Base-by-base conservation (phyloP, 2,329 filamentous ascomycete genomes). In the Sarocladium kiliense region DNA sequence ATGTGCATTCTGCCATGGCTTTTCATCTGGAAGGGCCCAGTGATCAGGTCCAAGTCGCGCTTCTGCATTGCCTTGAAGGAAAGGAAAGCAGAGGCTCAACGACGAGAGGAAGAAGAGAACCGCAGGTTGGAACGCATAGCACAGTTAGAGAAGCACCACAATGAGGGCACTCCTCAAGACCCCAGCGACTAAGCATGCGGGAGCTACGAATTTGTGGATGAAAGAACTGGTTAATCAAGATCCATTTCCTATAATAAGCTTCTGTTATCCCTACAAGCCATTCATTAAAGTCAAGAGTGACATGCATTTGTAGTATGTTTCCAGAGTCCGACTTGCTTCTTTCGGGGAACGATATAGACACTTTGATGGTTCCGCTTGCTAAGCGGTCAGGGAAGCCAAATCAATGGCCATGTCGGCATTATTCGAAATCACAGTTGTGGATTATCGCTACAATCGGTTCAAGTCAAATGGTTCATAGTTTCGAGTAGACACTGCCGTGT, bases 51-150 rank as follows among this genome's bases (percentile, higher is more conserved):
- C 23, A 76, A 76, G 11, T 84, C 79, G 53, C 77, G 73, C 57
- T 88, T 88, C 61, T 88, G 85, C 61, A 79, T 81, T 61, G 80
- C 81, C 47, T 65, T 88, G 55, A 73, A 73, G 54, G 68, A 79
- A 65, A 68, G 72, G 56, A 83, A 78, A 61, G 72, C 73, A 26
- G 74, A 78, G 59, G 68, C 77, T 69, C 65, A 70, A 54, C 65
- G 66, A 12, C 71, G 64, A 55, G 68, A 70, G 9, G 71, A 75
- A 37, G 71, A 72, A 58, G 50, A 66, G 55, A 55, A 63, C 47
- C 65, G 72, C 59, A 64, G 64, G 25, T 56, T 60, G 16, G 64
- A 68, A 53, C 61, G 62, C 23, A 56, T 57, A 6, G 60, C 60
- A 19, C 26, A 58, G 53, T 55, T 45, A n/a, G 61, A 63, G 42